Conservation (phyloP, 306 rosid genomes). For the Vigna mungo region DNA sequence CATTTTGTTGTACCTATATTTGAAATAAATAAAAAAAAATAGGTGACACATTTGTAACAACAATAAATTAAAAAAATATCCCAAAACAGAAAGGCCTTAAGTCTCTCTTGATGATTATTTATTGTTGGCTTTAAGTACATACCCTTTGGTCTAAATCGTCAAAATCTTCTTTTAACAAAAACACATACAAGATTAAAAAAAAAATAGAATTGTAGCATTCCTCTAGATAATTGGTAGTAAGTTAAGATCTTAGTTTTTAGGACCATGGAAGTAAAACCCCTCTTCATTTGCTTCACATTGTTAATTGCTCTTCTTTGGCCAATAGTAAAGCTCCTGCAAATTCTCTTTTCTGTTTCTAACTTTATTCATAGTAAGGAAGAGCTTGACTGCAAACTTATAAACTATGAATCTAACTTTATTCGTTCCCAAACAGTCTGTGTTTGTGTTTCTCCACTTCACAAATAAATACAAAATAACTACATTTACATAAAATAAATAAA, state of each 20-base stretch:
- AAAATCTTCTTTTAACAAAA: too few species aligned
- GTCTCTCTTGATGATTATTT: conserved; percentile 18
- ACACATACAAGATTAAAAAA: too few species aligned
- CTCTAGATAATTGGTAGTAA: conserved; percentile 30
- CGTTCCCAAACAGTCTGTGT: conserved; percentile 9
- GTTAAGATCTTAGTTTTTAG: conserved; percentile 49
- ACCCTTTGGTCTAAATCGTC: conserved; percentile 17
- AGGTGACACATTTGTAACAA: background rate
- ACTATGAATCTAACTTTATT: too few species aligned
- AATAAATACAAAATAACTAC: background rate
- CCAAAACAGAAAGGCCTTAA: background rate
- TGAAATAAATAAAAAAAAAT: background rate
- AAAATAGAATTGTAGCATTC: conserved; percentile 11
- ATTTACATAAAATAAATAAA: background rate
- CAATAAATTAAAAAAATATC: background rate
- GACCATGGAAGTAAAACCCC: too few species aligned
- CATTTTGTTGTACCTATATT: background rate
- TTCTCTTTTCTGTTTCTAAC: too few species aligned
- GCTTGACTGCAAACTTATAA: too few species aligned
- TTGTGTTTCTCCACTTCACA: background rate
- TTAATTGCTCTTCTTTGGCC: too few species aligned
- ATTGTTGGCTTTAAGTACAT: conserved; percentile 24
- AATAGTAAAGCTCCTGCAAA: too few species aligned
- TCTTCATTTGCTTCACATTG: too few species aligned
- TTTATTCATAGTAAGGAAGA: too few species aligned